phyloP scores from a whole-genome alignment of 140 eudicot genomes.

The Anethum foeniculum region DNA sequence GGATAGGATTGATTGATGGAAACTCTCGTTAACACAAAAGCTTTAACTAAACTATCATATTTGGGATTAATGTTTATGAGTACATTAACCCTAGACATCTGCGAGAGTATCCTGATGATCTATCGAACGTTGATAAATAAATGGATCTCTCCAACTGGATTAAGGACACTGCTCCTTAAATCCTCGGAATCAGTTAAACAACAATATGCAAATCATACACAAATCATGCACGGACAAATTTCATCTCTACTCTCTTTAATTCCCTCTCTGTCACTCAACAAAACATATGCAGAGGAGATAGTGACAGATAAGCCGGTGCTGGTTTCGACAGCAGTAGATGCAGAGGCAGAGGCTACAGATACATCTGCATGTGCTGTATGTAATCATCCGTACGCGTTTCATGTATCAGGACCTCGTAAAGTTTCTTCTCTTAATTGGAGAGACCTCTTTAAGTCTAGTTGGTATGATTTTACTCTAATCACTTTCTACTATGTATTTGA shows the following conservation, averaged over 20 bases:
- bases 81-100: not conserved
- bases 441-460: conserved; percentile 71
- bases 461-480: conserved; percentile 28
- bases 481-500: no score
- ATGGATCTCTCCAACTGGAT: no score
- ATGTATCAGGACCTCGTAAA: conserved; percentile 31
- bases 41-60: no score
- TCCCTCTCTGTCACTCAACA: not conserved
- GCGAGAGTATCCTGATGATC: not conserved
- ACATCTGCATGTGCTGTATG: not conserved
- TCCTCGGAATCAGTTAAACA: not conserved
- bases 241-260: not conserved
- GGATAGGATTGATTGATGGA: no score
- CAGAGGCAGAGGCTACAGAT: not conserved
- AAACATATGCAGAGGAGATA: not conserved
- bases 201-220: not conserved
- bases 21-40: no score
- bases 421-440: conserved; percentile 83
- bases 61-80: not conserved
- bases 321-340: no score
- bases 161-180: not conserved
- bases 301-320: not conserved
- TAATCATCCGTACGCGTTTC: not conserved
- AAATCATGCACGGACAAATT: not conserved
- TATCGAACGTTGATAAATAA: not conserved